Percentiles rank a stretch among this genome's conserved stretches.
phyloP scores from a whole-genome alignment of 306 rosid genomes.

The Cotoneaster glaucophyllus region DNA sequence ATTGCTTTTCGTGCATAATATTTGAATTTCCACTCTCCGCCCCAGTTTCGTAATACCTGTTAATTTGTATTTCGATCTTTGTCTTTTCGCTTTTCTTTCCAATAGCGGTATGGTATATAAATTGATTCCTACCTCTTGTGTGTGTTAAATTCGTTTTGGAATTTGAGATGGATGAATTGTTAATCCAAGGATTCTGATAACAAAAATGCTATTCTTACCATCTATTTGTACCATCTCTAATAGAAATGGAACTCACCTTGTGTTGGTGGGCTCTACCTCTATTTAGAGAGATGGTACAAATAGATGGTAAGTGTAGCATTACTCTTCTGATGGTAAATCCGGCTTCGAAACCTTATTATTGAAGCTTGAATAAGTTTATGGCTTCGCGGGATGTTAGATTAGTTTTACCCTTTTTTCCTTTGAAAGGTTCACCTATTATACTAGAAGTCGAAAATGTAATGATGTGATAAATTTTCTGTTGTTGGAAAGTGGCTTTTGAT shows the following conservation, averaged over 20 bases:
- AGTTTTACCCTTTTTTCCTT: background rate
- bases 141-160: background rate
- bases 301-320: no score
- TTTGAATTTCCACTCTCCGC: background rate
- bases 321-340: background rate
- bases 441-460: background rate
- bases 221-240: no score
- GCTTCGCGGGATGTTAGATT: background rate
- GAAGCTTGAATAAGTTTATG: background rate
- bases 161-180: background rate
- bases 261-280: no score
- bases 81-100: background rate
- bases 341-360: background rate
- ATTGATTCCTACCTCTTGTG: background rate
- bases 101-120: background rate
- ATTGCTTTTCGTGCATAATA: background rate
- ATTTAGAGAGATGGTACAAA: no score
- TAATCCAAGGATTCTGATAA: background rate
- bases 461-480: background rate
- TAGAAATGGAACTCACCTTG: no score
- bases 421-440: background rate
- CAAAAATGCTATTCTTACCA: no score
- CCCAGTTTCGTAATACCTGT: background rate
- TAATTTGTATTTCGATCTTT: background rate
- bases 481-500: background rate